Conservation (phyloP, 2,329 filamentous ascomycete genomes). For the Colletotrichum trifolii region DNA sequence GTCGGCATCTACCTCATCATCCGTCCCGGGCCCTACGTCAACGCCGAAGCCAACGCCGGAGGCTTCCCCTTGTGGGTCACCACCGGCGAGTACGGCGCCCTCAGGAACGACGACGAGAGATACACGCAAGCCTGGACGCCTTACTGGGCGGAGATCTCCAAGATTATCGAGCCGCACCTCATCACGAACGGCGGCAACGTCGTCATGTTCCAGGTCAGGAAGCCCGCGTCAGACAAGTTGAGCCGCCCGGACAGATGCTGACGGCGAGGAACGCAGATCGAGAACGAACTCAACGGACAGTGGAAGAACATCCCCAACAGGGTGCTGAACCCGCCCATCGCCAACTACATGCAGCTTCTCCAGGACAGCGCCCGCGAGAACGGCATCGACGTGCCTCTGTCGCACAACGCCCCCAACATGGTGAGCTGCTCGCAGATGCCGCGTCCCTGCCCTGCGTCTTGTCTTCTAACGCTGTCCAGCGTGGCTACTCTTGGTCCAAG, state of each 20-base stretch:
- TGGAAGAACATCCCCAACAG: constrained; percentile 54
- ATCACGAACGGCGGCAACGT: constrained; percentile 69
- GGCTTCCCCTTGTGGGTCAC: constrained; percentile 72
- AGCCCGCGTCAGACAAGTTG: no score
- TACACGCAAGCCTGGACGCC: constrained; percentile 65
- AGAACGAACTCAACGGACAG: constrained; percentile 64
- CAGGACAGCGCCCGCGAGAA: constrained; percentile 63
- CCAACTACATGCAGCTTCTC: constrained; percentile 68
- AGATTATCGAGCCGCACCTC: constrained; percentile 62
- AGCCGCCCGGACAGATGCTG: not conserved
- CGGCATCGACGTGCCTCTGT: constrained; percentile 69
- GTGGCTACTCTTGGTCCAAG: constrained; percentile 66
- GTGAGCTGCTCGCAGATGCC: constrained; percentile 30
- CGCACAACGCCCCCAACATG: constrained; percentile 70
- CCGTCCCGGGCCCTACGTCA: constrained; percentile 71
- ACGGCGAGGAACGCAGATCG: constrained; percentile 51
- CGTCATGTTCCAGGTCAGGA: constrained; percentile 56
- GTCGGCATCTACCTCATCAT: constrained; percentile 55
- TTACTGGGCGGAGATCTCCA: constrained; percentile 62
- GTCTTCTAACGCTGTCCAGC: not conserved
- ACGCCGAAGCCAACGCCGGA: constrained; percentile 71
- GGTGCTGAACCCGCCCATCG: constrained; percentile 59
- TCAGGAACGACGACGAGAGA: constrained; percentile 63
- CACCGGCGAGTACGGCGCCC: constrained; percentile 65
- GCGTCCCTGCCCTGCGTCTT: not conserved